phyloP scores from a whole-genome alignment of 257 asterid genomes.

The Solanum bulbocastanum region DNA sequence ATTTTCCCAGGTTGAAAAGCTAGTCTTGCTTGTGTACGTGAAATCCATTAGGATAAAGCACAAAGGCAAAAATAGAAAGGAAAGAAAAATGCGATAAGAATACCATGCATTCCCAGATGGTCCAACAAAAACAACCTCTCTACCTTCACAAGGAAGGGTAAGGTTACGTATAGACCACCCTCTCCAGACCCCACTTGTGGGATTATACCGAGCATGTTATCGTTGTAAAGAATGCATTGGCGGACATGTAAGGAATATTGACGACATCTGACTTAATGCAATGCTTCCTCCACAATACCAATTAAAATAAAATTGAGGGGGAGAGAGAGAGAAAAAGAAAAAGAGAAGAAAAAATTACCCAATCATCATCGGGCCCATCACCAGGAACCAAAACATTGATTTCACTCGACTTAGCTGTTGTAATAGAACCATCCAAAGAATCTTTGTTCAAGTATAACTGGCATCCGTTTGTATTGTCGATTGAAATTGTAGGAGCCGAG shows the following conservation, averaged over 20 bases:
- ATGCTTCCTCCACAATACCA: not conserved
- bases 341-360: constrained; percentile 36
- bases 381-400: constrained; percentile 86
- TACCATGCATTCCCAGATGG: not conserved
- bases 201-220: not conserved
- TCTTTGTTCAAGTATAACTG: constrained; percentile 85
- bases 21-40: not conserved
- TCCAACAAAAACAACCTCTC: not conserved
- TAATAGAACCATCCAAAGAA: constrained; percentile 70
- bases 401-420: constrained; percentile 95
- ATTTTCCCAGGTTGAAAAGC: not conserved
- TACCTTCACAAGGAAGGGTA: not conserved
- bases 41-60: not conserved
- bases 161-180: not conserved
- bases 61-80: not conserved
- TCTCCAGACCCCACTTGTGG: not conserved
- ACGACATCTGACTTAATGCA: not conserved
- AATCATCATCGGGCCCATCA: constrained; percentile 68
- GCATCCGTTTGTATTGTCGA: constrained; percentile 94
- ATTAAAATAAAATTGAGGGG: not conserved
- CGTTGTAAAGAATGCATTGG: not conserved
- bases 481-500: constrained; percentile 84
- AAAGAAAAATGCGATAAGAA: not conserved
- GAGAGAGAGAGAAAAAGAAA: not conserved
- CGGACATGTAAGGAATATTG: not conserved